A percentile compares a stretch with the other conserved stretches of the same genome.
Evolutionary conservation across 2,329 filamentous ascomycete species (phyloP).

Genomic region (Fusarium oligoseptatum): DNA sequence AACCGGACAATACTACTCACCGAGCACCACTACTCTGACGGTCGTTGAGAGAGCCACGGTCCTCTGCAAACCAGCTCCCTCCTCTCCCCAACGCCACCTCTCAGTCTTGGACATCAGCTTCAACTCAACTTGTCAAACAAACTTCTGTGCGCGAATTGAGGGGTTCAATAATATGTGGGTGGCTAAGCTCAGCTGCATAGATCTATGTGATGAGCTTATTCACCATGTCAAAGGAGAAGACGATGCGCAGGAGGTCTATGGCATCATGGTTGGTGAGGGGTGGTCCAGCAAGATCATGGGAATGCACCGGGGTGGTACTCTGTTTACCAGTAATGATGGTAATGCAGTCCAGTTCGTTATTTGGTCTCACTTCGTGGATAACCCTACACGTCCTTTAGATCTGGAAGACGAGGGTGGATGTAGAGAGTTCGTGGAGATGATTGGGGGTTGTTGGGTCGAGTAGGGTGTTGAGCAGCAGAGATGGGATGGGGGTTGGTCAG

Average conservation of each 20-base stretch:
- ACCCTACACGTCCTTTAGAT: background rate
- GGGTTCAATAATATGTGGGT: background rate
- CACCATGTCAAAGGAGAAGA: background rate
- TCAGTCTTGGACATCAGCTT: background rate
- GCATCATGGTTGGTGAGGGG: background rate
- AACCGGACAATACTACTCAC: background rate
- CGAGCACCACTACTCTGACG: background rate
- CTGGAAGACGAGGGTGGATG: background rate
- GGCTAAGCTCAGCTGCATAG: background rate
- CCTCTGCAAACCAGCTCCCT: background rate
- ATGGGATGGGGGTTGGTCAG: background rate
- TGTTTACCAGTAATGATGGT: background rate
- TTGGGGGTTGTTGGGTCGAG: background rate
- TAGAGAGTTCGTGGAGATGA: background rate
- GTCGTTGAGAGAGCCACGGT: background rate
- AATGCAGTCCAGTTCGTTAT: background rate
- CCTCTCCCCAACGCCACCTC: background rate
- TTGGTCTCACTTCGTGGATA: background rate
- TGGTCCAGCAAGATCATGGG: background rate
- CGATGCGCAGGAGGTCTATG: background rate
- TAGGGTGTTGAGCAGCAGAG: background rate
- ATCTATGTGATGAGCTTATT: background rate
- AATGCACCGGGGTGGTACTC: background rate
- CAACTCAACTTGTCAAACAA: background rate
- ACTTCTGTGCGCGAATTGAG: background rate